phyloP scores from a whole-genome alignment of 2,329 filamentous ascomycete genomes.

The Talaromyces sp. region DNA sequence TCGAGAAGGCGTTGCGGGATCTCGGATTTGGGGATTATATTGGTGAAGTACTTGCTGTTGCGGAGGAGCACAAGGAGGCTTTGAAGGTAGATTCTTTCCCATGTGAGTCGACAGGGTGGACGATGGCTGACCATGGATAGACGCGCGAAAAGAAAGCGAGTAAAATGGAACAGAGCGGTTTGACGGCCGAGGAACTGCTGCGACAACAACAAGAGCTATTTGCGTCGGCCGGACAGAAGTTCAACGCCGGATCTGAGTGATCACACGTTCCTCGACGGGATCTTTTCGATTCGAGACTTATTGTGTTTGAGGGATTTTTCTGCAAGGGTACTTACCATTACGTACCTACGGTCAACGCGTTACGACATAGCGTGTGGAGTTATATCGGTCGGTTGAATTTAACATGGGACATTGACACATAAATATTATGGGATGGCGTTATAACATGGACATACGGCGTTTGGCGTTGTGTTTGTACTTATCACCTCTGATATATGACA shows the following conservation, averaged over 20 bases:
- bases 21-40: constrained; percentile 93
- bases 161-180: constrained; percentile 91
- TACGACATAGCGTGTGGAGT: constrained; percentile 19
- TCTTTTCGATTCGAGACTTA: background rate
- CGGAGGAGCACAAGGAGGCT: constrained; percentile 86
- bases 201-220: constrained; percentile 90
- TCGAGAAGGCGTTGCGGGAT: constrained; percentile 89
- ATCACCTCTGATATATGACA: background rate
- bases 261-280: background rate
- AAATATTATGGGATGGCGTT: constrained; percentile 2
- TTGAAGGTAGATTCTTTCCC: constrained; percentile 65
- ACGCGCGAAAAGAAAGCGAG: constrained; percentile 94
- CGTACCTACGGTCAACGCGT: constrained; percentile 10
- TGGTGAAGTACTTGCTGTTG: constrained; percentile 78
- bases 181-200: constrained; percentile 86
- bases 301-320: background rate
- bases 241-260: constrained; percentile 48
- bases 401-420: background rate
- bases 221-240: constrained; percentile 72
- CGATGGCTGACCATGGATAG: constrained; percentile 46
- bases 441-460: constrained; percentile 3
- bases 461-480: constrained; percentile 8
- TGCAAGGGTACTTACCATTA: background rate
- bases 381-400: background rate
- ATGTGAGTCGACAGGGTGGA: background rate